These are phyloP conservation scores for Flagelloscypha sp. DNA, from an alignment of 768 basidiomycete species.

Conservation along the genomic window DNA sequence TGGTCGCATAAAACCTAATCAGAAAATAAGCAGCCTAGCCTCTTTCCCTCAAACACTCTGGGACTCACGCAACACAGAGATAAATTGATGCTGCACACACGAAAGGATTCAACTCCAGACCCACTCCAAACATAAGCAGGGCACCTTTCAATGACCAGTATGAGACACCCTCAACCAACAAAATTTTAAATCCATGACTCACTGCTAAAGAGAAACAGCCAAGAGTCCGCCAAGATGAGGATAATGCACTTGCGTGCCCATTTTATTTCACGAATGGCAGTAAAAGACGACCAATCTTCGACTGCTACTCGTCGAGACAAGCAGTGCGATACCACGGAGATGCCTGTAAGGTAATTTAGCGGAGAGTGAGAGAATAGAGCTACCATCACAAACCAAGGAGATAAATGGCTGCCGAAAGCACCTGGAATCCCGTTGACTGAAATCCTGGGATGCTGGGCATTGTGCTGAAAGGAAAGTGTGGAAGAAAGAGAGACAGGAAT, in stretches of 20 bases:
- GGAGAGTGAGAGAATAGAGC: neutral
- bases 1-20: constrained; percentile 15
- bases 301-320: constrained; percentile 19
- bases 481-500: too few species aligned
- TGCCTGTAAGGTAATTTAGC: constrained; percentile 12
- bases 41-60: too few species aligned
- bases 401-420: neutral
- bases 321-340: constrained; percentile 18
- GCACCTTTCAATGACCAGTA: constrained; percentile 12
- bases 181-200: constrained; percentile 2
- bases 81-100: constrained; percentile 22
- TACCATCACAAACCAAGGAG: constrained; percentile 1
- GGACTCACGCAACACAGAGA: constrained; percentile 22
- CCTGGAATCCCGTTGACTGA: neutral
- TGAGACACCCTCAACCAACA: neutral
- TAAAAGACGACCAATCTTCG: constrained; percentile 14
- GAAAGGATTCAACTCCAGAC: constrained; percentile 14
- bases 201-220: constrained; percentile 19
- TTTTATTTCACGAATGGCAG: constrained; percentile 11
- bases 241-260: constrained; percentile 19
- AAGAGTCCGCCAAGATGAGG: constrained; percentile 19
- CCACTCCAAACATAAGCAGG: constrained; percentile 21
- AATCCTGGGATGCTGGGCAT: too few species aligned
- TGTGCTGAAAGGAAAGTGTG: too few species aligned
- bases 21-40: too few species aligned